Percentiles rank a stretch among this genome's conserved stretches.
Conservation (phyloP, 306 rosid species). For the Prunus dulcis region DNA sequence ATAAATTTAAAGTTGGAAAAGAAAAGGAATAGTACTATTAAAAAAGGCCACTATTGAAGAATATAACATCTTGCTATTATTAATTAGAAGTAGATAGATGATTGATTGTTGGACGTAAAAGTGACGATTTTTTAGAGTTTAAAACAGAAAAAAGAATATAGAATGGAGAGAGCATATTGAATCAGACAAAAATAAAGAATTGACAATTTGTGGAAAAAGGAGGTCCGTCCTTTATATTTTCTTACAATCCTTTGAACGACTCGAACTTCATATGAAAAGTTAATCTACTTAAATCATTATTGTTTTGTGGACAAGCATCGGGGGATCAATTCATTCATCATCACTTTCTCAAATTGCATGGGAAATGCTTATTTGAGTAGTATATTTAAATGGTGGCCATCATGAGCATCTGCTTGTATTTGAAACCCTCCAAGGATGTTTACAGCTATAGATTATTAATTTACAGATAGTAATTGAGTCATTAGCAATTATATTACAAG, state of each 20-base stretch:
- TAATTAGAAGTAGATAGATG: neutral
- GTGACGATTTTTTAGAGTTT: neutral
- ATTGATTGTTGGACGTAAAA: conserved; percentile 1
- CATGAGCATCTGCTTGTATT: neutral
- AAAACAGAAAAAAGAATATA: neutral
- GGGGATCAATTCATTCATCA: too few species aligned
- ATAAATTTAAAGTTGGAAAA: neutral
- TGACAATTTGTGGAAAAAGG: neutral
- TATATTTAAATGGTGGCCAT: neutral
- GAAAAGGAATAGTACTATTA: neutral
- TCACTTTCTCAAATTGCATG: neutral
- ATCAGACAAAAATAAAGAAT: neutral
- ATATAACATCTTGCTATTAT: neutral
- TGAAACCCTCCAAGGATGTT: neutral
- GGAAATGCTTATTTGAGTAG: neutral
- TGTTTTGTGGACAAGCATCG: neutral
- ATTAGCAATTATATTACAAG: neutral
- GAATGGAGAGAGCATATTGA: neutral
- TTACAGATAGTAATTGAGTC: neutral
- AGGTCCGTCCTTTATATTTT: neutral
- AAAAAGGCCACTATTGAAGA: neutral
- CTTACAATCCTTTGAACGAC: neutral
- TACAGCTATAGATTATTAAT: too few species aligned
- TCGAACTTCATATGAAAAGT: neutral
- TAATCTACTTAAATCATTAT: neutral